Evolutionary conservation across 805 yeast genomes (phyloP).

Genomic region (Yamadazyma nakazawae): DNA sequence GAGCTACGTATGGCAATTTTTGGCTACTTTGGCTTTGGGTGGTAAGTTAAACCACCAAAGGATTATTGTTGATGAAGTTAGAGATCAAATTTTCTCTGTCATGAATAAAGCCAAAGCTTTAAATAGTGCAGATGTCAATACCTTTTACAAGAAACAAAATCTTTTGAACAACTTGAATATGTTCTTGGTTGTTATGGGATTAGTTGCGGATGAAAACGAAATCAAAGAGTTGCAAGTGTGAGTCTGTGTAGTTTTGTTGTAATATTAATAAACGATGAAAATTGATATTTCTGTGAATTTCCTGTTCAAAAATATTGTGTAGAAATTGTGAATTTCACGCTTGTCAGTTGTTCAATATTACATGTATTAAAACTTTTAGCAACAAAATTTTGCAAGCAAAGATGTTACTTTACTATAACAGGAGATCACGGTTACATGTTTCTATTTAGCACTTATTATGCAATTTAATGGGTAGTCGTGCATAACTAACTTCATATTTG

Average conservation of each 20-base stretch:
- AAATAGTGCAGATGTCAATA: slow-evolving; percentile 45
- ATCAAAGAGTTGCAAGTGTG: slow-evolving; percentile 60
- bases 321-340: not conserved
- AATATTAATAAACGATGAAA: slow-evolving; percentile 1
- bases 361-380: not conserved
- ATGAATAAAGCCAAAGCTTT: slow-evolving; percentile 72
- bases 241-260: slow-evolving; percentile 1
- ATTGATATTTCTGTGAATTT: not conserved
- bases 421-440: no score
- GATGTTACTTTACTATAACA: no score
- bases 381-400: no score
- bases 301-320: not conserved
- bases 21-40: slow-evolving; percentile 89
- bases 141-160: slow-evolving; percentile 48
- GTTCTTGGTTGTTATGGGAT: slow-evolving; percentile 94
- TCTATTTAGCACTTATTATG: not conserved
- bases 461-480: not conserved
- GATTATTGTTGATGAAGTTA: slow-evolving; percentile 87
- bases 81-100: slow-evolving; percentile 89
- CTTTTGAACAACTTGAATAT: slow-evolving; percentile 78
- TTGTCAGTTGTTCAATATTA: not conserved
- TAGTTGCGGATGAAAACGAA: slow-evolving; percentile 86
- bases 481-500: not conserved
- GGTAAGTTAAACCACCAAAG: slow-evolving; percentile 90
- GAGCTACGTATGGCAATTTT: slow-evolving; percentile 89